Evolutionary conservation across 805 yeast genomes (phyloP).

Genomic region (Kuraishia hungarica): DNA sequence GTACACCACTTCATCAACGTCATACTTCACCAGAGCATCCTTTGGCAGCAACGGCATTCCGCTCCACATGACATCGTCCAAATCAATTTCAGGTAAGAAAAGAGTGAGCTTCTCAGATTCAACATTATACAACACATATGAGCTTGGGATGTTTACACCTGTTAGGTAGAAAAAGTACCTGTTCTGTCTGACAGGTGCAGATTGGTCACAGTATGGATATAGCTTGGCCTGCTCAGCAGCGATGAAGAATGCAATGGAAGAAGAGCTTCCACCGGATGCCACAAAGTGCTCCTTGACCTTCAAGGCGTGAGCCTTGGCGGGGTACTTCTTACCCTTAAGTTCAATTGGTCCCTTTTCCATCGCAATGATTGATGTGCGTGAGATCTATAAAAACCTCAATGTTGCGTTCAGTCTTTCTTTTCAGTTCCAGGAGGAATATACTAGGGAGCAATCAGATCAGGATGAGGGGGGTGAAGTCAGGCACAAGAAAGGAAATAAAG

Average conservation of each 20-base stretch:
- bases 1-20: conserved; percentile 76
- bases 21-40: conserved; percentile 57
- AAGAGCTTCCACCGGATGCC: conserved; percentile 10
- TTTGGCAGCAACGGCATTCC: conserved; percentile 71
- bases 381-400: background rate
- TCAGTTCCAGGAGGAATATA: too few relatives aligned
- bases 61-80: conserved; percentile 94
- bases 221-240: conserved; percentile 52
- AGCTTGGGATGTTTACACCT: conserved; percentile 78
- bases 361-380: background rate
- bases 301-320: conserved; percentile 72
- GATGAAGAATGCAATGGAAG: conserved; percentile 34
- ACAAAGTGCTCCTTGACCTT: conserved; percentile 31
- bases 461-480: background rate
- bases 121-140: conserved; percentile 54
- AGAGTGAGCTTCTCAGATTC: conserved; percentile 49
- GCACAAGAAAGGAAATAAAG: background rate
- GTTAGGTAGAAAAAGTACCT: conserved; percentile 82
- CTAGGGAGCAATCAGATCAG: background rate
- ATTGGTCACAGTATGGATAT: conserved; percentile 73
- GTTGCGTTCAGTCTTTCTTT: background rate
- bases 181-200: conserved; percentile 76
- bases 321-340: conserved; percentile 43
- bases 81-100: conserved; percentile 76
- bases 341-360: conserved; percentile 3